A percentile compares a stretch with the other conserved stretches of the same genome.
Evolutionary conservation across 495 filamentous ascomycete genomes (phyloP).

Genomic region (Cudoniella acicularis): DNA sequence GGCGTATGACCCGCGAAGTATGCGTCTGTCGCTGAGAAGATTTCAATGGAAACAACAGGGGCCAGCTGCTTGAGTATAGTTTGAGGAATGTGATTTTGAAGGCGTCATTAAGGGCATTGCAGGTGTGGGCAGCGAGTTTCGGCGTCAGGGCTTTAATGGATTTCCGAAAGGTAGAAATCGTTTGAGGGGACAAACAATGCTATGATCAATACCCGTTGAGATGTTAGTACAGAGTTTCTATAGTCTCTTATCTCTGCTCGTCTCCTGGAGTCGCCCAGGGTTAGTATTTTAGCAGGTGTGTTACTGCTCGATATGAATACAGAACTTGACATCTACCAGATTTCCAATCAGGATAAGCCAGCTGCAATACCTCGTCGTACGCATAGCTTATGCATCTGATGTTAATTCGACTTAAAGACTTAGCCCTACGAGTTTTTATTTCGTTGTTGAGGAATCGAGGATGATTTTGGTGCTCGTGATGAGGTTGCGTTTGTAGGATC

Average conservation of each 20-base stretch:
- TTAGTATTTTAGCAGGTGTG: not conserved
- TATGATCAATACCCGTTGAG: not conserved
- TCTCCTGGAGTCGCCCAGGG: not conserved
- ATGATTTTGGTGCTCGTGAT: too few species aligned
- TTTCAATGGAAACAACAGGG: constrained; percentile 20
- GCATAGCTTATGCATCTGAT: too few species aligned
- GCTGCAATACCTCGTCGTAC: too few species aligned
- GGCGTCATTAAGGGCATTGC: not conserved
- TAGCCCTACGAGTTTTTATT: too few species aligned
- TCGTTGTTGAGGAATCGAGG: too few species aligned
- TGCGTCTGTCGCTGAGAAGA: constrained; percentile 12
- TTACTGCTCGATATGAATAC: too few species aligned
- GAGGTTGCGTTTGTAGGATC: too few species aligned
- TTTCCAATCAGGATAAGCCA: too few species aligned
- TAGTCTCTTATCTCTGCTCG: not conserved
- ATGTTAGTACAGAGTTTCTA: not conserved
- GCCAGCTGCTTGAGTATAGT: constrained; percentile 2
- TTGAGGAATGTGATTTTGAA: not conserved
- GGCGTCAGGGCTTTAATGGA: not conserved
- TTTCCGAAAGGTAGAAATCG: not conserved
- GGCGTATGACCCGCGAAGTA: constrained; percentile 18
- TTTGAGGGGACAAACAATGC: not conserved
- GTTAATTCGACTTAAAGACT: too few species aligned
- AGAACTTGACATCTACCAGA: too few species aligned
- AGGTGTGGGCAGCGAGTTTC: not conserved